A percentile compares a stretch with the other conserved stretches of the same genome.
Conservation (phyloP, 2,329 filamentous ascomycete genomes). For the Geosmithia morbida region DNA sequence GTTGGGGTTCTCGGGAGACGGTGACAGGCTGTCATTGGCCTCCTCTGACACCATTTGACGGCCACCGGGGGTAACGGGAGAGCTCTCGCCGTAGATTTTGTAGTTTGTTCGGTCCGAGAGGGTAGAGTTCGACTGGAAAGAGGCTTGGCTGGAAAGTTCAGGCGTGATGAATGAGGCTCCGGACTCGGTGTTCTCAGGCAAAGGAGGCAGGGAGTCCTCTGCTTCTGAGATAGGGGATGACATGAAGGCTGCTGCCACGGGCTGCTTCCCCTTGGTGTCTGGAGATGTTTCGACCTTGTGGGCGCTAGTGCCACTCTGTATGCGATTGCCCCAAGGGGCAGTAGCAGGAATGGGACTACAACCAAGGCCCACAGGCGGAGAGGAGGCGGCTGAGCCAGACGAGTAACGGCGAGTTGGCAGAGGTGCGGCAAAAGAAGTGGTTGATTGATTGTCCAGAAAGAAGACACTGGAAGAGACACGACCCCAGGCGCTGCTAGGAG, state of each 20-base stretch:
- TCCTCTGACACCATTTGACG: background rate
- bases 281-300: constrained; percentile 26
- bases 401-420: constrained; percentile 21
- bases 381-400: constrained; percentile 7
- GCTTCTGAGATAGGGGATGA: constrained; percentile 13
- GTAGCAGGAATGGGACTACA: constrained; percentile 7
- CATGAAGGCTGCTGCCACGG: constrained; percentile 10
- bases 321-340: constrained; percentile 37
- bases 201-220: constrained; percentile 12
- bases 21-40: constrained; percentile 19
- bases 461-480: constrained; percentile 27
- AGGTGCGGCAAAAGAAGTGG: constrained; percentile 30
- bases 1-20: constrained; percentile 31
- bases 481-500: constrained; percentile 32
- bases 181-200: constrained; percentile 12
- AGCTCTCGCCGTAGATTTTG: constrained; percentile 34
- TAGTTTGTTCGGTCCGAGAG: constrained; percentile 37
- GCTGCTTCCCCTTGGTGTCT: too few species aligned
- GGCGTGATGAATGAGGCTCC: background rate
- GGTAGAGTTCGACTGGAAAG: constrained; percentile 21
- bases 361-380: constrained; percentile 5
- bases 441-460: constrained; percentile 30
- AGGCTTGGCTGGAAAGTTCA: constrained; percentile 1
- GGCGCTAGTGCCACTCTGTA: constrained; percentile 40
- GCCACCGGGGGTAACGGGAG: constrained; percentile 1